Evolutionary conservation across 2,329 filamentous ascomycete species (phyloP).

Genomic region (Periconia macrospinosa): DNA sequence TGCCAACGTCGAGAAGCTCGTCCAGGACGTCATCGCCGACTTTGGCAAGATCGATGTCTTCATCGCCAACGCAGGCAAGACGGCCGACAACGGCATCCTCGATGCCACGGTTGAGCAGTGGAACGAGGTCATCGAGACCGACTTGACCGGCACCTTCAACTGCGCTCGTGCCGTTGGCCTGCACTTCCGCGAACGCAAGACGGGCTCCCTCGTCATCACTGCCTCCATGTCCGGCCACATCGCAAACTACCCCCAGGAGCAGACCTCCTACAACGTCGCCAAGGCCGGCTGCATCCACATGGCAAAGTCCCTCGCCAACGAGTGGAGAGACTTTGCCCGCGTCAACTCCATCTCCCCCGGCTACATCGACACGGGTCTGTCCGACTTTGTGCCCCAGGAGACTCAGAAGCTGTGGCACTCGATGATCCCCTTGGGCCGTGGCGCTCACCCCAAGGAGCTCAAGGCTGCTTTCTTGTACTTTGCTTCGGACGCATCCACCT

Average conservation of each 20-base stretch:
- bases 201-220: constrained; percentile 67
- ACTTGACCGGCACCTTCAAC: constrained; percentile 85
- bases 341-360: constrained; percentile 70
- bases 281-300: constrained; percentile 70
- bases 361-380: constrained; percentile 69
- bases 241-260: constrained; percentile 79
- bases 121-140: constrained; percentile 79
- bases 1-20: constrained; percentile 59
- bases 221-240: constrained; percentile 78
- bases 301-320: constrained; percentile 66
- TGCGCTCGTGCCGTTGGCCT: constrained; percentile 86
- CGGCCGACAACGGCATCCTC: constrained; percentile 68
- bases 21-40: constrained; percentile 64
- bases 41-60: constrained; percentile 71
- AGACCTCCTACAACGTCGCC: constrained; percentile 52
- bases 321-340: constrained; percentile 70
- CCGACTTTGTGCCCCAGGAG: constrained; percentile 67
- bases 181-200: constrained; percentile 70
- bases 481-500: constrained; percentile 79
- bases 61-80: constrained; percentile 71
- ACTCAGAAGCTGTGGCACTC: constrained; percentile 74
- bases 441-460: constrained; percentile 73
- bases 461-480: constrained; percentile 84
- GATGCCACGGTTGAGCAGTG: constrained; percentile 72
- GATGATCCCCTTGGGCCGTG: constrained; percentile 79